These are phyloP conservation scores for Penicillium olsonii DNA, from an alignment of 2,329 filamentous ascomycete species.

Conservation along the genomic window DNA sequence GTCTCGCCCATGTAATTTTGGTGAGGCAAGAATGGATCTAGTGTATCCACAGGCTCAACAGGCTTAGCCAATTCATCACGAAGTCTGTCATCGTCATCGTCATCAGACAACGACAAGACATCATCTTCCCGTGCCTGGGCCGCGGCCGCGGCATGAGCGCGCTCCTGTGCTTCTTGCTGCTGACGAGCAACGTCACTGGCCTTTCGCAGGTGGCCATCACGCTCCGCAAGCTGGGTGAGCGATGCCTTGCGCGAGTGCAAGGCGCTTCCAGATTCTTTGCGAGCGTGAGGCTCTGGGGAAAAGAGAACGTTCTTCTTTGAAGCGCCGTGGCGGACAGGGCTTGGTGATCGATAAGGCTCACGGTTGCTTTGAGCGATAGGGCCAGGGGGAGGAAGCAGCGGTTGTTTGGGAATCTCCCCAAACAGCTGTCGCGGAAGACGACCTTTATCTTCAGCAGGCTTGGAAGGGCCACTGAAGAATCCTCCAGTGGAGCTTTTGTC, in stretches of 20 bases:
- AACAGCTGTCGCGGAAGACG: conserved; percentile 41
- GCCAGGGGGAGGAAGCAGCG: conserved; percentile 38
- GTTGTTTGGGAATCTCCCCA: conserved; percentile 44
- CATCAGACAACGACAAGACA: conserved; percentile 42
- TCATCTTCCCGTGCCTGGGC: conserved; percentile 37
- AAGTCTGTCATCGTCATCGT: conserved; percentile 51
- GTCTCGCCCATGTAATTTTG: conserved; percentile 48
- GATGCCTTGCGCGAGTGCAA: conserved; percentile 44
- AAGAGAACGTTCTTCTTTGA: conserved; percentile 30
- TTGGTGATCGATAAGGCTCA: conserved; percentile 48
- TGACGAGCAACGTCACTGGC: conserved; percentile 27
- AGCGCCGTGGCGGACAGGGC: conserved; percentile 43
- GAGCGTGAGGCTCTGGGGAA: conserved; percentile 28
- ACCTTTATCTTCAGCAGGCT: conserved; percentile 27
- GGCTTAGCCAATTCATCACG: conserved; percentile 48
- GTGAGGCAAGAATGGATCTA: conserved; percentile 52
- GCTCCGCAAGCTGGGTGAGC: conserved; percentile 35
- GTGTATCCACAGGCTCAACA: conserved; percentile 43
- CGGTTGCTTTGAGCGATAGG: conserved; percentile 32
- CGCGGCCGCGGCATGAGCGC: conserved; percentile 34
- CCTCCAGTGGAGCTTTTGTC: conserved; percentile 42
- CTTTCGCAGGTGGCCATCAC: conserved; percentile 27
- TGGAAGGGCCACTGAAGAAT: conserved; percentile 41
- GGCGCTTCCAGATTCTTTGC: conserved; percentile 39
- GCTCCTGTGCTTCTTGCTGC: conserved; percentile 32